A percentile compares a stretch with the other conserved stretches of the same genome.
Conservation (phyloP, 2,329 filamentous ascomycete species). For the Stenocarpella maydis region DNA sequence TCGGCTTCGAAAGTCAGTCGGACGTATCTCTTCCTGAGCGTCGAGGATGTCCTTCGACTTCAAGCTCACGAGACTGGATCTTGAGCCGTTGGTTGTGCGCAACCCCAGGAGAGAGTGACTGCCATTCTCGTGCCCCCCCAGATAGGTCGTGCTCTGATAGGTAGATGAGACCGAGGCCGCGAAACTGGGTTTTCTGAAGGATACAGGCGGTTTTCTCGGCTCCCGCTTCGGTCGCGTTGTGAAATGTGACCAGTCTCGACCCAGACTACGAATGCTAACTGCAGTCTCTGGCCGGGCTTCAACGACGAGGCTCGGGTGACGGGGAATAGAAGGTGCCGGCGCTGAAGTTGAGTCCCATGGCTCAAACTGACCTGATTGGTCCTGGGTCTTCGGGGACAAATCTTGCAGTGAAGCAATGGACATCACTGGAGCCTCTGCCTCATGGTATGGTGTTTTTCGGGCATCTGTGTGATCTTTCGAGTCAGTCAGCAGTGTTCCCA, state of each 20-base stretch:
- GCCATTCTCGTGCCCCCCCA: background rate
- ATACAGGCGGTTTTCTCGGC: conserved; percentile 34
- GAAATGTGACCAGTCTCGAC: conserved; percentile 18
- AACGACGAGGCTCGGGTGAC: conserved; percentile 36
- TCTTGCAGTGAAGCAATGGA: background rate
- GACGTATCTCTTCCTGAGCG: conserved; percentile 61
- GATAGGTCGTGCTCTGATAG: background rate
- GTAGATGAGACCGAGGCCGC: conserved; percentile 29
- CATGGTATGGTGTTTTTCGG: conserved; percentile 33
- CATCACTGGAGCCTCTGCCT: conserved; percentile 35
- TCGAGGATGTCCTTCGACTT: conserved; percentile 57
- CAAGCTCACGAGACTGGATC: conserved; percentile 6
- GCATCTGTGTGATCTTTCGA: background rate
- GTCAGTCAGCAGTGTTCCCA: conserved; percentile 6
- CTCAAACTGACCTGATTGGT: conserved; percentile 31
- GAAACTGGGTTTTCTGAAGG: conserved; percentile 34
- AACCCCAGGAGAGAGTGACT: background rate
- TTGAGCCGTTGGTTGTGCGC: conserved; percentile 28
- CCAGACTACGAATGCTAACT: conserved; percentile 12
- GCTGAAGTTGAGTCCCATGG: conserved; percentile 42
- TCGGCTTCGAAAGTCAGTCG: conserved; percentile 57
- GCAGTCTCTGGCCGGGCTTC: conserved; percentile 50
- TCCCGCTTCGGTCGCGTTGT: conserved; percentile 21
- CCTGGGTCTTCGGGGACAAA: conserved; percentile 35
- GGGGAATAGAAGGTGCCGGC: conserved; percentile 44